Conservation (phyloP, 441 rosid genomes). For the Erodium moschatum region DNA sequence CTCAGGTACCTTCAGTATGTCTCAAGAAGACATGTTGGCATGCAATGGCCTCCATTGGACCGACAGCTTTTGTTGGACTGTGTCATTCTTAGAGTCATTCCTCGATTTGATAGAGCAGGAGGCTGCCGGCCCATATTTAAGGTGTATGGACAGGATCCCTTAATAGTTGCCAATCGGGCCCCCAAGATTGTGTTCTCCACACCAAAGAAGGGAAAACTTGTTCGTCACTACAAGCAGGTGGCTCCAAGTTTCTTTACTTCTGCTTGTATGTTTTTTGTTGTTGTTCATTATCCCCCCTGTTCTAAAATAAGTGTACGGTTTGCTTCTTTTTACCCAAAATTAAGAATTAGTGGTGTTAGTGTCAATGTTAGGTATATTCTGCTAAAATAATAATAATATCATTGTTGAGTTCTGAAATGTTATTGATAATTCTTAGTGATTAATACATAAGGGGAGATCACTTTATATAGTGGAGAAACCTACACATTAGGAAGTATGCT, state of each 20-base stretch:
- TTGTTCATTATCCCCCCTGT: neutral
- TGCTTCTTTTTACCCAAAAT: neutral
- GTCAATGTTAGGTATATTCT: neutral
- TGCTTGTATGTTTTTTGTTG: neutral
- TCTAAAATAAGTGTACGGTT: neutral
- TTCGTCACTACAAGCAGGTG: constrained; percentile 71
- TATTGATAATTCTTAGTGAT: too few species aligned
- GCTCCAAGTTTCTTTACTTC: constrained; percentile 11
- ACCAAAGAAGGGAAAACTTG: constrained; percentile 53
- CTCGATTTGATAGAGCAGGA: constrained; percentile 58
- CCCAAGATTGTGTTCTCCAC: constrained; percentile 70
- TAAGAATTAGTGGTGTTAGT: too few species aligned
- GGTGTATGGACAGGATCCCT: constrained; percentile 75
- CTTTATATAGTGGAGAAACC: too few species aligned
- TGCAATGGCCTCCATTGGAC: constrained; percentile 75
- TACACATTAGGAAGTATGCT: too few species aligned
- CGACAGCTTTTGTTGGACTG: constrained; percentile 72
- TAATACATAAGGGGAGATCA: too few species aligned
- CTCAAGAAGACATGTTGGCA: constrained; percentile 65
- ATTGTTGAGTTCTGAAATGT: too few species aligned
- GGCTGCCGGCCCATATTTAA: constrained; percentile 79
- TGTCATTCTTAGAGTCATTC: constrained; percentile 58
- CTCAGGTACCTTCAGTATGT: constrained; percentile 79
- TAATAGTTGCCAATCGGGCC: constrained; percentile 47
- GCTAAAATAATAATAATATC: neutral